Base-by-base conservation (phyloP, 2,329 filamentous ascomycete genomes). In the Fusarium penzigii region DNA sequence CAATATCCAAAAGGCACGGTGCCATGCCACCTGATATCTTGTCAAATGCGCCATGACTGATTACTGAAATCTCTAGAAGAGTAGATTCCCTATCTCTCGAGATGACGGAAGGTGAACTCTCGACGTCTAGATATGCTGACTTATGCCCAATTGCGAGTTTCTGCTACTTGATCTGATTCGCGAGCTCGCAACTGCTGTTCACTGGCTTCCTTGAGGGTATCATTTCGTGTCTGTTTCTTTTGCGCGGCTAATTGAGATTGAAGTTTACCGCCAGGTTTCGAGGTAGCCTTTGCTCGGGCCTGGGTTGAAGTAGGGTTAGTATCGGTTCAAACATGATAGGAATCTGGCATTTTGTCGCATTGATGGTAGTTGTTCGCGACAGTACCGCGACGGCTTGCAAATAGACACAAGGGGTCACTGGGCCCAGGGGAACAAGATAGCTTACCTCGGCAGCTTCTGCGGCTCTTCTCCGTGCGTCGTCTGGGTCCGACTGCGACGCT, bases 361-460 rank as follows among this genome's bases (percentile, higher is more conserved):
- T 14, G 32, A 11, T 25, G 7, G 20, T 25, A 7, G 13, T 36
- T 11, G 32, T 9, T 36, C 32, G 32, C 32, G 10, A 14, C 32
- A 14, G 32, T 11, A 11, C 32, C 32, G 13, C 20, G 20, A 25
- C 20, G 32, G 32, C 5, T 36, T 12, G 12, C 20, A 36, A 46
- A 17, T 12, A n/a, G 5, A 25, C 20, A 25, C 20, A 7, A 25
- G 7, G 20, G 4, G 7, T 25, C 20, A 25, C 13, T 12, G 25
- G 13, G 17, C 5, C 38, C 17, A 25, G 34, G 25, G 16, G 29
- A 40, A 48, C 20, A 25, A 38, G 32, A 2, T 20, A 59, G 75
- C 84, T 68, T 71, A 95, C 92, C 86, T 95, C 89, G 54, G 92
- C 92, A 47, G 92, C 92, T 59, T 84, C 82, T 1, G 90, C 91